phyloP scores from a whole-genome alignment of 2,329 filamentous ascomycete species.

The Stagonosporopsis cucurbitacearum region DNA sequence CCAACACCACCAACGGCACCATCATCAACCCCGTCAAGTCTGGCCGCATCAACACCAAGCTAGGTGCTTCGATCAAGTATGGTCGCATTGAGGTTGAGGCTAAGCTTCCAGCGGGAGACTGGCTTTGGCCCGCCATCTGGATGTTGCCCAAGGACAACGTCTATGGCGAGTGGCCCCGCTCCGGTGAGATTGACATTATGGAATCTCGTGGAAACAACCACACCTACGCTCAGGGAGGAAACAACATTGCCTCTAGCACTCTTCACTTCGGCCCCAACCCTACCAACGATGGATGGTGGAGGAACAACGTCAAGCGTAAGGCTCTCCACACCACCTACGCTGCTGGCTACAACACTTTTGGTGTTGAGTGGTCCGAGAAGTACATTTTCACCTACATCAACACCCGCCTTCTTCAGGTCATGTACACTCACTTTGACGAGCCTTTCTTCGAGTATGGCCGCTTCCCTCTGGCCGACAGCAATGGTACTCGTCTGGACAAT shows the following conservation, averaged over 20 bases:
- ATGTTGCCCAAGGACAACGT: conserved; percentile 77
- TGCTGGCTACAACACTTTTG: conserved; percentile 74
- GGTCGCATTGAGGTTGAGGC: conserved; percentile 82
- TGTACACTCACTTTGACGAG: conserved; percentile 75
- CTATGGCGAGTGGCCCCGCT: conserved; percentile 79
- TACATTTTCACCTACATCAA: conserved; percentile 89
- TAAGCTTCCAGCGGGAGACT: conserved; percentile 77
- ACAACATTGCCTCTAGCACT: conserved; percentile 79
- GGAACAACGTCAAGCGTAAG: conserved; percentile 77
- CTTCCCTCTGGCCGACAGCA: conserved; percentile 68
- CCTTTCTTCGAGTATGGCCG: conserved; percentile 72
- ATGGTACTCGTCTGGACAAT: conserved; percentile 69
- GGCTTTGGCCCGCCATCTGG: conserved; percentile 93
- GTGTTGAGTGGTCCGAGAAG: conserved; percentile 85
- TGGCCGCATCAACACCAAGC: conserved; percentile 77
- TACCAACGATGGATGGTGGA: conserved; percentile 80
- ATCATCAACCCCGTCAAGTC: conserved; percentile 81
- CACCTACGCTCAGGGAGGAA: conserved; percentile 76
- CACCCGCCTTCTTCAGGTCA: conserved; percentile 77
- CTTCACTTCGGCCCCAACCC: conserved; percentile 82
- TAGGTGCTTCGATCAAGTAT: conserved; percentile 75
- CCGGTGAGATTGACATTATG: conserved; percentile 83
- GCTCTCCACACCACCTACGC: conserved; percentile 78
- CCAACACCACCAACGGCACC: conserved; percentile 78
- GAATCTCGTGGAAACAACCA: conserved; percentile 85